Evolutionary conservation across 2,329 filamentous ascomycete species (phyloP).

Genomic region (Cladosporium phlei): DNA sequence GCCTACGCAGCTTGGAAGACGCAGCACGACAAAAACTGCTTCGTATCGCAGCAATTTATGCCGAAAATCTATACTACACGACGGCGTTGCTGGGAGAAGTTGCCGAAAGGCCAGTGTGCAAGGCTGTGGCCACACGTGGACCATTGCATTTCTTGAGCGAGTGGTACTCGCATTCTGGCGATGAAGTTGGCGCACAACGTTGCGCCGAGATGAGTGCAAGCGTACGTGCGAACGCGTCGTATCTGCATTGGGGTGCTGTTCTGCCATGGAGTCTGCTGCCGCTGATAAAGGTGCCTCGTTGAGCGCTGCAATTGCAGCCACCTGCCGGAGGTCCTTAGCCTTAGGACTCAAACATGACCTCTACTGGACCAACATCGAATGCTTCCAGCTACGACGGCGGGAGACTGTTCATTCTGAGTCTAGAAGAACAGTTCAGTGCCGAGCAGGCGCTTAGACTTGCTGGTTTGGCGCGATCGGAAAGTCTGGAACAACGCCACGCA

Average conservation of each 20-base stretch:
- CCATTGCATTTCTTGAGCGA: conserved; percentile 1
- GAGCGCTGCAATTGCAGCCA: too few relatives aligned
- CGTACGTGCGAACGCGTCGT: not conserved
- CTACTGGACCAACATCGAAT: too few relatives aligned
- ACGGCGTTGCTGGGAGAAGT: not conserved
- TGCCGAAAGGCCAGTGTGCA: conserved; percentile 3
- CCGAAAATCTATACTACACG: not conserved
- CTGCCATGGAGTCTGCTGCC: conserved; percentile 7
- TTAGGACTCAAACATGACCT: too few relatives aligned
- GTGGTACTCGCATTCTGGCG: not conserved
- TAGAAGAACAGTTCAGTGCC: too few relatives aligned
- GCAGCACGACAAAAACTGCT: not conserved
- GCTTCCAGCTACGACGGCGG: too few relatives aligned
- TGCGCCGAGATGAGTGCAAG: not conserved
- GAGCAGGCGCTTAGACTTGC: not conserved
- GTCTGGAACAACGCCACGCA: not conserved
- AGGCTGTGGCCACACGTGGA: not conserved
- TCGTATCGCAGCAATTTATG: not conserved
- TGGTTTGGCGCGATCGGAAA: not conserved
- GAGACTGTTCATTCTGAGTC: too few relatives aligned
- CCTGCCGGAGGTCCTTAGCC: not conserved
- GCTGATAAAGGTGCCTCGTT: not conserved
- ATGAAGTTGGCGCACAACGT: not conserved
- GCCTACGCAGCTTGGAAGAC: not conserved
- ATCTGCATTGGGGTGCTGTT: conserved; percentile 6